Evolutionary conservation across 2,329 filamentous ascomycete species (phyloP), one percentile per base, ranked within the genome.

Genomic region (Diaporthe helianthi): DNA sequence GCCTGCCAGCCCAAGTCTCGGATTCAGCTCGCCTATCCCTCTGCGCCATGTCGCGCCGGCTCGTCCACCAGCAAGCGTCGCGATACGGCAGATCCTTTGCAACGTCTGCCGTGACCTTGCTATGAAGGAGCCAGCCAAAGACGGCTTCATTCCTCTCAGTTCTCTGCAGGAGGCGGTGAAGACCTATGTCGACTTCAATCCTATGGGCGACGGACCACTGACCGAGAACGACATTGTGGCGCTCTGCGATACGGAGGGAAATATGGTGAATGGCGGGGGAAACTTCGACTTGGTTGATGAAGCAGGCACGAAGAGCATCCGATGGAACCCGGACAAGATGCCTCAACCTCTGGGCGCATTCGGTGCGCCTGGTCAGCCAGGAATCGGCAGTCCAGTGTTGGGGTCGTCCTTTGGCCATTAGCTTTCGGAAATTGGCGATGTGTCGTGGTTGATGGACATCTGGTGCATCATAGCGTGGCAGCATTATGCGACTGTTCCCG

Each of bases 241-340:
- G 69, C 91, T 97, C 69, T 96, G 93, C 78, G 95, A 98, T 75
- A 97, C 95, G 0, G 93, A 97, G 78, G 96, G 96, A 69, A 97
- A 92, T 75, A 78, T 83, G 2, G 89, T 90, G 70, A 98, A 98
- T 75, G 96, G 96, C 54, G 95, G 95, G 53, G 96, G 96, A n/a
- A 91, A 87, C 31, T 97, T 99, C 76, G 89, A 92, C 41, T 85
- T 92, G 72, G 87, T 86, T 71, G 84, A 85, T 47, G 86, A 88
- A 60, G 82, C 76, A 1, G 73, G 75, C 33, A 80, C 79, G n/a
- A 79, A 80, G 69, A 77, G 75, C 8, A 84, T 91, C 64, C 83
- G 86, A 19, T 89, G 86, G 80, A 79, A 80, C 24, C 76, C 80
- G 15, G 79, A 80, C 61, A 75, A 79, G 19, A 78, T 79, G 61